Base-by-base conservation (phyloP, 345 rosid genomes). In the Garcia nutans region DNA sequence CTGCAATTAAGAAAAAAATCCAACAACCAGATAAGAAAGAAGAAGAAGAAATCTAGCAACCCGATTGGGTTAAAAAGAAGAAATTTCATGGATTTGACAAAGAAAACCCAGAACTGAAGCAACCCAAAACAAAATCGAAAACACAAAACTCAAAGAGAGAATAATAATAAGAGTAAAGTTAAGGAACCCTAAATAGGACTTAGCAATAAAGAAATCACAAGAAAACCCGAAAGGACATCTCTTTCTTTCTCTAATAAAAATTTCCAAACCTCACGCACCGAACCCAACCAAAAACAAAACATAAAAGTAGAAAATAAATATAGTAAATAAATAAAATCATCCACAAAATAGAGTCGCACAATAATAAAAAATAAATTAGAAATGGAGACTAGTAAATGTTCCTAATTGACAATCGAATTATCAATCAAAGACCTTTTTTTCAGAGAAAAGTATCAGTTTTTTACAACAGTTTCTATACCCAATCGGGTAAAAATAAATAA, bases 191-290 rank as follows among this genome's bases (percentile, higher is more conserved):
- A 79, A 71, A 65, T 67, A 54, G 71, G 59, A 76, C 70, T 37
- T 78, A 55, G 69, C 31, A 63, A 67, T 73, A 83, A 76, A 77
- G 76, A 76, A 82, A 82, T 78, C 84, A 70, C 78, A 49, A 68
- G 74, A 69, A 80, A 85, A 76, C 74, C 62, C 72, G 78, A 72
- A 82, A 78, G 81, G 81, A 58, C 77, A 71, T 75, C 65, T 69
- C 82, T 78, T 80, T 76, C 73, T 74, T 75, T 66, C 79, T 56
- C 79, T 54, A 78, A 76, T 84, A 79, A 84, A 81, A 82, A 82
- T 76, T 79, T 76, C 68, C 50, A 37, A 37, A 37, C 24, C 78
- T 57, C 62, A 77, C 80, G 71, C 68, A 72, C 80, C 76, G 72
- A 78, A 69, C 72, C 70, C 74, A 65, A 75, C 68, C 24, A 56